Conservation (phyloP, 1,284 basidiomycete genomes). For the Ceratobasidium sp. region DNA sequence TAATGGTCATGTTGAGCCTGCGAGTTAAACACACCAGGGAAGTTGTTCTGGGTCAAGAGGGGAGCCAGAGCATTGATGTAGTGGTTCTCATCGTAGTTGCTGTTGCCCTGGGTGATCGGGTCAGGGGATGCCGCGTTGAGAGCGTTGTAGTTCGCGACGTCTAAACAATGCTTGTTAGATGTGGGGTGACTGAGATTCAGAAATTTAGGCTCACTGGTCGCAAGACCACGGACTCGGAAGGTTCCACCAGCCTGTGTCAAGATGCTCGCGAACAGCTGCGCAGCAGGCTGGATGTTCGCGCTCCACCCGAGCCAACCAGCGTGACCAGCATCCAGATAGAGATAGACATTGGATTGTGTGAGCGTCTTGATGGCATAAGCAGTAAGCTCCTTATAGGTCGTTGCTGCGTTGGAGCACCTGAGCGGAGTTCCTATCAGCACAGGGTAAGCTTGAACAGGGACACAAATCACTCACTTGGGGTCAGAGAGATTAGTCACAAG, state of each 20-base stretch:
- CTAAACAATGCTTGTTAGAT: conserved; percentile 44
- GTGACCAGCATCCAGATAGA: conserved; percentile 63
- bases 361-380: conserved; percentile 68
- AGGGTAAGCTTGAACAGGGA: neutral
- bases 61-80: conserved; percentile 69
- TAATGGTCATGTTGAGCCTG: neutral
- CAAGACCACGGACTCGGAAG: conserved; percentile 66
- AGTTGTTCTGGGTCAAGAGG: conserved; percentile 59
- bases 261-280: conserved; percentile 63
- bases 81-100: conserved; percentile 69
- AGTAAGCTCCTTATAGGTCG: conserved; percentile 64
- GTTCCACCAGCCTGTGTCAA: conserved; percentile 63
- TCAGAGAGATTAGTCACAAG: conserved; percentile 70
- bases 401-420: conserved; percentile 59
- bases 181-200: neutral
- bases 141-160: conserved; percentile 74
- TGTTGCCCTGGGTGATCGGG: conserved; percentile 66
- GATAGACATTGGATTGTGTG: conserved; percentile 56
- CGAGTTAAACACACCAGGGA: conserved; percentile 57
- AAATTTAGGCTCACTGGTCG: conserved; percentile 57
- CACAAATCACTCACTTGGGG: conserved; percentile 55
- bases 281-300: conserved; percentile 68
- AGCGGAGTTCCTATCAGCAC: neutral
- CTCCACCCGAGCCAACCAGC: conserved; percentile 75
- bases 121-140: conserved; percentile 64